A percentile compares a stretch with the other conserved stretches of the same genome.
These are phyloP conservation scores for Trichopus zeylanicus DNA, from an alignment of 116 monocot species.

Conservation along the genomic window DNA sequence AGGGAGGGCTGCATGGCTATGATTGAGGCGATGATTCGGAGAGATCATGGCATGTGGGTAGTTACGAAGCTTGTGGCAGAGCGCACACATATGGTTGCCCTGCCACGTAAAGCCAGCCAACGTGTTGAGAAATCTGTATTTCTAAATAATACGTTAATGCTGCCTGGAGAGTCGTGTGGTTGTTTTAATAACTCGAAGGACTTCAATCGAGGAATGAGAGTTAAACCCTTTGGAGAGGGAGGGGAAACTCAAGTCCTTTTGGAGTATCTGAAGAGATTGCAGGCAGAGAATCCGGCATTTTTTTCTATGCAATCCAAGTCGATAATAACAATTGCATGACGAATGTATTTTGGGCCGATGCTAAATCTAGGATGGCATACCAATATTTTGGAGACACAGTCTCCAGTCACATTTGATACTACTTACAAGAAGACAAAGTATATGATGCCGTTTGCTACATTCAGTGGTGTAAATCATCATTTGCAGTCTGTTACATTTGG, in stretches of 20 bases:
- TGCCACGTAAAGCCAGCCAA: constrained; percentile 13
- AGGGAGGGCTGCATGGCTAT: constrained; percentile 46
- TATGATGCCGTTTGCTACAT: neutral
- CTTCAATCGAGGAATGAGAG: constrained; percentile 4
- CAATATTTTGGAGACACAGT: neutral
- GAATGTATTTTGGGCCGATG: constrained; percentile 1
- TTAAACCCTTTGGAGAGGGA: too few relatives aligned
- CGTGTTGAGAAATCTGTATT: constrained; percentile 1
- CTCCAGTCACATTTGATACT: neutral
- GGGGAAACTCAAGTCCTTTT: too few relatives aligned
- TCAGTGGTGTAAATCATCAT: neutral
- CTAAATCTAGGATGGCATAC: neutral
- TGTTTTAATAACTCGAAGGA: constrained; percentile 20
- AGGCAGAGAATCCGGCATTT: too few relatives aligned
- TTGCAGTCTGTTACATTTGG: neutral
- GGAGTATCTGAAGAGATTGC: too few relatives aligned
- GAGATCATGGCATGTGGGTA: constrained; percentile 28
- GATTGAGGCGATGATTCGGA: constrained; percentile 36
- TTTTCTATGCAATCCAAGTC: neutral
- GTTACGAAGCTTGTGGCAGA: constrained; percentile 29
- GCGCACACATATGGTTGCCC: constrained; percentile 23
- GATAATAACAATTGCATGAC: neutral
- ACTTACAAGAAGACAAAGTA: neutral
- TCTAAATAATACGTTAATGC: neutral
- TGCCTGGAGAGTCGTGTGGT: constrained; percentile 12